Base-by-base conservation (phyloP, 129 eudicot genomes). In the Artemisia argyi region DNA sequence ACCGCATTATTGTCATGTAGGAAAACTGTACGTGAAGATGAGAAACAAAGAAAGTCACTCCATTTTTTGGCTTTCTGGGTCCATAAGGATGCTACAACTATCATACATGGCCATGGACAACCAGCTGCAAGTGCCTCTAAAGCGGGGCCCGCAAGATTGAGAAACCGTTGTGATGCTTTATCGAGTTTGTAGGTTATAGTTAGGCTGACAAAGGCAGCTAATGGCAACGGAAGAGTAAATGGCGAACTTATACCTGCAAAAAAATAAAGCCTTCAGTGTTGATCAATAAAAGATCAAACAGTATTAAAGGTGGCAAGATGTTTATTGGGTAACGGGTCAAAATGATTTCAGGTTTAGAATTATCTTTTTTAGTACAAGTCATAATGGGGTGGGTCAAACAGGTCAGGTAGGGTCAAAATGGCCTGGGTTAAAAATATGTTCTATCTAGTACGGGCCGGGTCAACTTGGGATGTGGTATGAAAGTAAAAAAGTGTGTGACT, bases 81-180 rank as follows among this genome's bases (percentile, higher is more conserved):
- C 97, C 99, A 95, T 58, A 95, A 69, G 71, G 97, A 84, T 32
- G 99, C 93, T 48, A 95, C 97, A 48, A 95, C 88, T 3, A 96
- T 96, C 99, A 95, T 88, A 84, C 99, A 95, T 26, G 97, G 99
- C 99, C 99, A 95, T 7, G 99, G 99, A 65, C 99, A 95, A 47
- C 96, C 94, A 0, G 96, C 97, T 53, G 99, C 96, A 16, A 95
- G 97, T 50, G 97, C 77, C 69, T 91, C 92, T 61, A 95, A 73
- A 61, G 96, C 96, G 0, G 95, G 96, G 61, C 99, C 99, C 0
- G 96, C 97, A 63, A 95, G 86, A 80, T 90, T 85, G 32, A 95
- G 96, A 67, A 84, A 91, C 49, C 97, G 96, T 71, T 95, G 97
- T 20, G 96, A 86, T 78, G 97, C 91, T 75, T 86, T 90, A 54